Evolutionary conservation across 2,329 filamentous ascomycete species (phyloP).

Genomic region (Alternaria triticina): DNA sequence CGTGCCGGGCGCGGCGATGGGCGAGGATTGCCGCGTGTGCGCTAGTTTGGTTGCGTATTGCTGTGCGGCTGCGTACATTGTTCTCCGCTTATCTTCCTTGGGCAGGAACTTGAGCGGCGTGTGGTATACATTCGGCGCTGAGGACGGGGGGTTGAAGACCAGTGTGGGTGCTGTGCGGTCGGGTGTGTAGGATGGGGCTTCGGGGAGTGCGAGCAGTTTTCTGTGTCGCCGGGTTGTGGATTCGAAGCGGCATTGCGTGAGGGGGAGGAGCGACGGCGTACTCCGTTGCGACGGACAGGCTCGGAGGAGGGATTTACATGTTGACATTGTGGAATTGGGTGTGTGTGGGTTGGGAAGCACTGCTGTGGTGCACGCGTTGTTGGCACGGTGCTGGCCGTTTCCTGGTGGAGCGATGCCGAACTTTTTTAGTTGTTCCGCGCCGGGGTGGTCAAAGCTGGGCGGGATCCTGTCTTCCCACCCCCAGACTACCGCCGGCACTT

Average conservation of each 20-base stretch:
- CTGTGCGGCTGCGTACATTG: conserved; percentile 51
- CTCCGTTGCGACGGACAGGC: conserved; percentile 23
- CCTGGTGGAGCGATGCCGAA: conserved; percentile 17
- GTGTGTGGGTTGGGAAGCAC: conserved; percentile 23
- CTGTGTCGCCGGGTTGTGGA: conserved; percentile 55
- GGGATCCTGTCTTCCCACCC: not conserved
- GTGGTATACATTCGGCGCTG: conserved; percentile 67
- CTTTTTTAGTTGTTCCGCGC: conserved; percentile 39
- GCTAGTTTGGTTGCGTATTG: conserved; percentile 27
- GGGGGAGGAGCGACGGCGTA: conserved; percentile 29
- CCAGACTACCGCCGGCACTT: not conserved
- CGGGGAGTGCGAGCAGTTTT: conserved; percentile 55
- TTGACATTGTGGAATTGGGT: conserved; percentile 39
- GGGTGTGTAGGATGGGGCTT: conserved; percentile 52
- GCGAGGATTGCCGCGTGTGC: conserved; percentile 27
- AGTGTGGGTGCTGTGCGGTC: conserved; percentile 36
- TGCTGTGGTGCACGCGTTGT: conserved; percentile 9
- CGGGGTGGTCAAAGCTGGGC: conserved; percentile 17
- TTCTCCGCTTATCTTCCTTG: conserved; percentile 60
- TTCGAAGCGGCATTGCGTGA: conserved; percentile 48
- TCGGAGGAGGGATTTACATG: conserved; percentile 39
- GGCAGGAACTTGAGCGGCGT: conserved; percentile 71
- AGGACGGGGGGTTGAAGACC: conserved; percentile 70
- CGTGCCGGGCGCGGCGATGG: conserved; percentile 39
- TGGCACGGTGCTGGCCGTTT: conserved; percentile 18